Evolutionary conservation across 352 stramenopile species (phyloP).

Genomic region (Globisporangium rhizosaccharum): DNA sequence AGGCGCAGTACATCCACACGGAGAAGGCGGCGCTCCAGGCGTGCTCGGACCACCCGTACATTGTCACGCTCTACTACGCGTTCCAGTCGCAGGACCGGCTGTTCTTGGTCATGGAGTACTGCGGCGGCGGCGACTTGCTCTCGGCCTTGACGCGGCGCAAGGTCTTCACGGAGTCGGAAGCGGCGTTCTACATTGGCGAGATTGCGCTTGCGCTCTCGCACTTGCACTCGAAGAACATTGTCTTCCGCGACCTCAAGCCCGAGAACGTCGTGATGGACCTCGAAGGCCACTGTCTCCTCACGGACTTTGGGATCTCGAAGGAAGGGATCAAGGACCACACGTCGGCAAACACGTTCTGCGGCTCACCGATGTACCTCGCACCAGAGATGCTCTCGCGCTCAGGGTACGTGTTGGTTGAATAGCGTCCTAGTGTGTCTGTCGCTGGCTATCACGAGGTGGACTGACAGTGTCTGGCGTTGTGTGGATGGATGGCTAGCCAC

Average conservation of each 20-base stretch:
- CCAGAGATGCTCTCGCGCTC: slow-evolving; percentile 81
- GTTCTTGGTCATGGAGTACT: slow-evolving; percentile 88
- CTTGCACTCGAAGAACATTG: slow-evolving; percentile 84
- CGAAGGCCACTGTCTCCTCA: slow-evolving; percentile 76
- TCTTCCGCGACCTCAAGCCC: slow-evolving; percentile 83
- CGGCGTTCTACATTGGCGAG: slow-evolving; percentile 83
- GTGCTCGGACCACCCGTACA: slow-evolving; percentile 83
- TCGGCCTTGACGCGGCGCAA: slow-evolving; percentile 74
- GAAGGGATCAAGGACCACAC: slow-evolving; percentile 85
- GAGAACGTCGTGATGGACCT: slow-evolving; percentile 86
- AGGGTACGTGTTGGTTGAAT: slow-evolving; percentile 20
- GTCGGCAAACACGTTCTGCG: slow-evolving; percentile 82
- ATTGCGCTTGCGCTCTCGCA: slow-evolving; percentile 77
- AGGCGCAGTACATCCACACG: slow-evolving; percentile 84
- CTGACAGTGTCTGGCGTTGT: neutral
- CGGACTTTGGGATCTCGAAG: slow-evolving; percentile 86
- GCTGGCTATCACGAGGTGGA: too few species aligned
- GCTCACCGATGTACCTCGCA: slow-evolving; percentile 82
- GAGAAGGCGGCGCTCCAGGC: slow-evolving; percentile 79
- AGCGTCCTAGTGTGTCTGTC: neutral
- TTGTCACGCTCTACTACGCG: slow-evolving; percentile 79
- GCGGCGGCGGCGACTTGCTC: slow-evolving; percentile 69
- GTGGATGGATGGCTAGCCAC: slow-evolving; percentile 23
- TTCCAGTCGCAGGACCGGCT: slow-evolving; percentile 83
- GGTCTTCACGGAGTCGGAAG: slow-evolving; percentile 71